Percentiles rank a stretch among this genome's conserved stretches.
Conservation (phyloP, 495 filamentous ascomycete species). For the Lasiosphaeria hispida region DNA sequence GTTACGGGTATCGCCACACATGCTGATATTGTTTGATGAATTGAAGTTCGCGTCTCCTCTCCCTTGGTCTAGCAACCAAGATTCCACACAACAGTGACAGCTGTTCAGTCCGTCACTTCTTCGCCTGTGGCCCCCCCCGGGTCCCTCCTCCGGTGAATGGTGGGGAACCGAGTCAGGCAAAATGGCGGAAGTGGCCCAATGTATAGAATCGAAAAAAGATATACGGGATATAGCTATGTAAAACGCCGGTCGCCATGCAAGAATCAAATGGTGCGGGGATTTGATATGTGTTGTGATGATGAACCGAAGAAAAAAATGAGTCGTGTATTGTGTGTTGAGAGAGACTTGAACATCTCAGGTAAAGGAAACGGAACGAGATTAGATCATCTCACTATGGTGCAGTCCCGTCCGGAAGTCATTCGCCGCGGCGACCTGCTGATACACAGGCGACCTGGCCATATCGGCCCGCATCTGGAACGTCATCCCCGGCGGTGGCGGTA, state of each 20-base stretch:
- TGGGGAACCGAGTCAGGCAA: too few relatives aligned
- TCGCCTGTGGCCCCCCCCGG: too few relatives aligned
- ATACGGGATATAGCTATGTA: neutral
- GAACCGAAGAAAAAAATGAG: neutral
- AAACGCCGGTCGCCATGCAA: constrained; percentile 26
- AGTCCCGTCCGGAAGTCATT: constrained; percentile 44
- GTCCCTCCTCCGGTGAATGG: too few relatives aligned
- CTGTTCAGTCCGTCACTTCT: too few relatives aligned
- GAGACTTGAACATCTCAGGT: constrained; percentile 46
- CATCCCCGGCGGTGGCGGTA: constrained; percentile 37
- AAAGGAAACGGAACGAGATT: too few relatives aligned
- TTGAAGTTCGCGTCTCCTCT: neutral
- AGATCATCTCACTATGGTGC: constrained; percentile 48
- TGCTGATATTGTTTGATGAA: neutral
- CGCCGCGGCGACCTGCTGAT: constrained; percentile 7
- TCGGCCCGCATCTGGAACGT: constrained; percentile 23
- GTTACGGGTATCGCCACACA: too few relatives aligned
- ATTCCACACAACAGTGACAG: too few relatives aligned
- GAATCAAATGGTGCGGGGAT: constrained; percentile 12
- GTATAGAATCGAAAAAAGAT: neutral
- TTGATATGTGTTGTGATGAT: too few relatives aligned
- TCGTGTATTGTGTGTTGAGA: neutral
- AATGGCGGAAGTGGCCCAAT: too few relatives aligned
- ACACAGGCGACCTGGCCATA: constrained; percentile 15
- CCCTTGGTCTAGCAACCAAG: neutral